Percentiles rank a stretch among this genome's conserved stretches.
Evolutionary conservation across 495 filamentous ascomycete genomes (phyloP).

Genomic region (Xylona heveae): DNA sequence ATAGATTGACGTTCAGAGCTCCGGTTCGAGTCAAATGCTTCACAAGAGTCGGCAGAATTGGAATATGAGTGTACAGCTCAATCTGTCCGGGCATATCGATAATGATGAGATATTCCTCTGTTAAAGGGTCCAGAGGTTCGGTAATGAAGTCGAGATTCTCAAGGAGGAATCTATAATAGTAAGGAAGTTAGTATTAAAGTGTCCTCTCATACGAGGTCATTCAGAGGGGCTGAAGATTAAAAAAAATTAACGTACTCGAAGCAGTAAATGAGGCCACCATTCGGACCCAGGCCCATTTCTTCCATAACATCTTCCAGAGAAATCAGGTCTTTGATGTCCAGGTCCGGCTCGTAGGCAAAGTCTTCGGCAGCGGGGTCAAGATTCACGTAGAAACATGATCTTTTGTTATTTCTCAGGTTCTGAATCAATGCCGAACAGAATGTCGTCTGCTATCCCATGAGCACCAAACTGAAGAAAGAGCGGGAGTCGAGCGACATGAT

Average conservation of each 20-base stretch:
- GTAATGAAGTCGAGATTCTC: constrained; percentile 93
- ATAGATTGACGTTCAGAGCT: constrained; percentile 71
- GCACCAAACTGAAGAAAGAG: background rate
- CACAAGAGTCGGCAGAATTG: constrained; percentile 69
- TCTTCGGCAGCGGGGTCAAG: constrained; percentile 90
- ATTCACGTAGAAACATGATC: constrained; percentile 92
- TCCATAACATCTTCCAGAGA: constrained; percentile 97
- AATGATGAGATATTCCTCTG: constrained; percentile 87
- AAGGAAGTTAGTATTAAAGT: constrained; percentile 1
- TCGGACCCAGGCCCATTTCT: constrained; percentile 79
- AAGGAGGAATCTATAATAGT: constrained; percentile 38
- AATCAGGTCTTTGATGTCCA: constrained; percentile 94
- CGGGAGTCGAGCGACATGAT: background rate
- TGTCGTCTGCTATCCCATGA: constrained; percentile 38
- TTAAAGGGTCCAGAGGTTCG: constrained; percentile 63
- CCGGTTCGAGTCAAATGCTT: constrained; percentile 60
- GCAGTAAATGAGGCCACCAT: constrained; percentile 92
- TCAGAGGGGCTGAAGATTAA: background rate
- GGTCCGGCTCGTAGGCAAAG: constrained; percentile 77
- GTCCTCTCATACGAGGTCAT: background rate
- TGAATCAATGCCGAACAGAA: constrained; percentile 88
- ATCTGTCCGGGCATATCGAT: constrained; percentile 99
- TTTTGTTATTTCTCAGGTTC: constrained; percentile 69
- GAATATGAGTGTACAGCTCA: constrained; percentile 94
- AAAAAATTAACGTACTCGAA: constrained; percentile 38